Conservation (phyloP, 2,329 filamentous ascomycete species). For the Fusarium musae region DNA sequence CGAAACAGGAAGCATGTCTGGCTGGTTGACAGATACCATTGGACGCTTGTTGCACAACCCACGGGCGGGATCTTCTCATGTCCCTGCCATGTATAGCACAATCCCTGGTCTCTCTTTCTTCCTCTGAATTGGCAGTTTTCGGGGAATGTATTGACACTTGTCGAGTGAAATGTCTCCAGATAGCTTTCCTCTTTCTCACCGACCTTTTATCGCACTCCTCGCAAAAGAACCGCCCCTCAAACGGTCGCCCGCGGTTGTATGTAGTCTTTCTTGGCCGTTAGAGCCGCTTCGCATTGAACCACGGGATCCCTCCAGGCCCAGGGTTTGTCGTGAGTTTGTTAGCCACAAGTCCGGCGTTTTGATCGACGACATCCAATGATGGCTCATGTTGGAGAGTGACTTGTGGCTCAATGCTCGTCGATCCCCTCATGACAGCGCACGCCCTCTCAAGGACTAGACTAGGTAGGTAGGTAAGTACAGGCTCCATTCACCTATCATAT, state of each 20-base stretch:
- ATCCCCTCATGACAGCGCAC: conserved; percentile 38
- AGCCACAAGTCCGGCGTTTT: conserved; percentile 5
- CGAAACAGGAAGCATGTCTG: conserved; percentile 40
- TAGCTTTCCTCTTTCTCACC: conserved; percentile 14
- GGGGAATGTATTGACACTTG: background rate
- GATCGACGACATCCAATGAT: conserved; percentile 24
- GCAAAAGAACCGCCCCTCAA: conserved; percentile 1
- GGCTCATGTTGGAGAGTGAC: conserved; percentile 37
- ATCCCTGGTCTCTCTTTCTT: background rate
- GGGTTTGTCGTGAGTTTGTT: conserved; percentile 2
- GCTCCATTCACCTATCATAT: background rate
- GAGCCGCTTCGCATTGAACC: conserved; percentile 22
- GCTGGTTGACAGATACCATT: conserved; percentile 31
- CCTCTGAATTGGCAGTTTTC: background rate
- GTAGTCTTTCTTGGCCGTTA: conserved; percentile 3
- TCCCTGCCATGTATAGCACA: conserved; percentile 8
- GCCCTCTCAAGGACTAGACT: conserved; percentile 11
- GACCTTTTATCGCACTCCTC: conserved; percentile 20
- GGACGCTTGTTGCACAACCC: conserved; percentile 28
- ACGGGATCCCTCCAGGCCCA: conserved; percentile 6
- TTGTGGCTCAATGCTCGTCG: conserved; percentile 43
- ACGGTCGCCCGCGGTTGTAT: conserved; percentile 6
- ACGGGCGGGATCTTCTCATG: conserved; percentile 6
- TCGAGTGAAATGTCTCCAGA: background rate
- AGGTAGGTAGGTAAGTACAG: background rate